phyloP scores from a whole-genome alignment of 208 protist genomes.

The Leishmania mexicana region DNA sequence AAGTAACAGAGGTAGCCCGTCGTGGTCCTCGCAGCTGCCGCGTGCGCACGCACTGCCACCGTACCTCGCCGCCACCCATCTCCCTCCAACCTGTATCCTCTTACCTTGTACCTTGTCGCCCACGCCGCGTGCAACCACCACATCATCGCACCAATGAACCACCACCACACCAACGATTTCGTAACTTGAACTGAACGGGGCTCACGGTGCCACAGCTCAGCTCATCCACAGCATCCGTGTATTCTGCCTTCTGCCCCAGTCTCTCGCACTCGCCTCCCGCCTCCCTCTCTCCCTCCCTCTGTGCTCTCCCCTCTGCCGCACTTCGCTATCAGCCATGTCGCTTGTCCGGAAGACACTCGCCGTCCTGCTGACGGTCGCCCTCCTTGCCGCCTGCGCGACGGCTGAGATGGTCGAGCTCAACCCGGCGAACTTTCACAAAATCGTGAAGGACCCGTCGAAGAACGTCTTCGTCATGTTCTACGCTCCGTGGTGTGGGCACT shows the following conservation, averaged over 20 bases:
- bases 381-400: conserved; percentile 22
- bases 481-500: conserved; percentile 97
- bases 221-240: too few relatives aligned
- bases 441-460: conserved; percentile 86
- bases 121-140: not conserved
- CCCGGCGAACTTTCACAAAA: conserved; percentile 70
- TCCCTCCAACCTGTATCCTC: not conserved
- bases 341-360: conserved; percentile 10
- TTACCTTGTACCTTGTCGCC: not conserved
- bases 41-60: not conserved
- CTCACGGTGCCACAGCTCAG: not conserved
- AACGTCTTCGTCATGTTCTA: conserved; percentile 97
- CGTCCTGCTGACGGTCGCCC: conserved; percentile 29
- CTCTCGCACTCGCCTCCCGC: too few relatives aligned
- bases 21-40: not conserved
- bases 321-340: conserved; percentile 8
- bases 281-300: not conserved
- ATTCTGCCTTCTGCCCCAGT: too few relatives aligned
- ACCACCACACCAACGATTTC: not conserved
- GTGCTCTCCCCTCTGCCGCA: not conserved
- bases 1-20: not conserved
- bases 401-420: conserved; percentile 73
- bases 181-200: not conserved
- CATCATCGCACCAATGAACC: not conserved
- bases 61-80: not conserved